These are phyloP conservation scores for Vachellia collinsii DNA, from an alignment of 306 rosid genomes.

Conservation along the genomic window DNA sequence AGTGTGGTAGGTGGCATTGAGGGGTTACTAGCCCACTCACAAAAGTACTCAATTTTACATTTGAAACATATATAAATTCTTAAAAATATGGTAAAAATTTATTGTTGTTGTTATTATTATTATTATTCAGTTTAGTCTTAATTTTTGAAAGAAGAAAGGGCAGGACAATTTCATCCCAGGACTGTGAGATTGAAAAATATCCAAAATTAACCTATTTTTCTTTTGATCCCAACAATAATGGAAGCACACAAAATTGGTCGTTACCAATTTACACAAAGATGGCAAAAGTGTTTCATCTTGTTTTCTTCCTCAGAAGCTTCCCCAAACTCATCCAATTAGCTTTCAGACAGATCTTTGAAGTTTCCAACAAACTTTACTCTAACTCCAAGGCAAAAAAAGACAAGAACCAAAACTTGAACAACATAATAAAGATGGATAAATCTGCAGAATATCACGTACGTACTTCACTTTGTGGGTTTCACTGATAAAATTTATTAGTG, in stretches of 20 bases:
- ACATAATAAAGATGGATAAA: background rate
- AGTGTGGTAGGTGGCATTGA: too few relatives aligned
- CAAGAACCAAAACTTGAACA: conserved; percentile 19
- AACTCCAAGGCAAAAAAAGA: background rate
- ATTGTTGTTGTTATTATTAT: too few relatives aligned
- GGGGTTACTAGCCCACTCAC: too few relatives aligned
- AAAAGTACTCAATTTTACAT: too few relatives aligned
- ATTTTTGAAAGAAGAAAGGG: too few relatives aligned
- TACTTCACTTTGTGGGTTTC: conserved; percentile 29
- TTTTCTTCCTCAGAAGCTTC: conserved; percentile 27
- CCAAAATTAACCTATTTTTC: background rate
- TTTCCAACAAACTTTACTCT: conserved; percentile 19
- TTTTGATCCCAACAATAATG: background rate
- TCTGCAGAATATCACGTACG: conserved; percentile 31
- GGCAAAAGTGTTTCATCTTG: background rate
- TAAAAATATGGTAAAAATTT: background rate
- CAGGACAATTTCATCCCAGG: background rate
- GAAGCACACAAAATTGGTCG: background rate
- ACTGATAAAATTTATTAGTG: background rate
- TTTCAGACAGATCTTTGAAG: conserved; percentile 42
- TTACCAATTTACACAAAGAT: background rate
- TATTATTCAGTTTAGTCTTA: background rate
- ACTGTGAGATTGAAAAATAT: background rate
- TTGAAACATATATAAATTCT: too few relatives aligned
- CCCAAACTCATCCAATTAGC: background rate